Conservation (phyloP, 1,284 basidiomycete genomes). For the Ceratobasidium sp. region DNA sequence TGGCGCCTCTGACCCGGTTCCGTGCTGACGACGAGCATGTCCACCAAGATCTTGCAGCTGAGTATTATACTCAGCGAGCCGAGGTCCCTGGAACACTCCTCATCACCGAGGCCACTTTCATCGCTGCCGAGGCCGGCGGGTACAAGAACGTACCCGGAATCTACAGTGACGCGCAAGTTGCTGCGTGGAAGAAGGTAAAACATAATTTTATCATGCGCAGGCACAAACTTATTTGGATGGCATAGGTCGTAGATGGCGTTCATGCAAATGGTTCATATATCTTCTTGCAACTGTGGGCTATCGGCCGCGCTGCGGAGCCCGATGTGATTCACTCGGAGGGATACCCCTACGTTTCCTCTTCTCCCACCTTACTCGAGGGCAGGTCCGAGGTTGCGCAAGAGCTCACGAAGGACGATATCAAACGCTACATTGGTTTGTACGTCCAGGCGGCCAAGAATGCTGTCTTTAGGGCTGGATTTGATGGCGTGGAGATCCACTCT, state of each 20-base stretch:
- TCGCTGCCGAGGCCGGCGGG: constrained; percentile 47
- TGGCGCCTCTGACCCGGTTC: constrained; percentile 58
- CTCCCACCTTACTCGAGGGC: constrained; percentile 52
- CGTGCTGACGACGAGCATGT: constrained; percentile 52
- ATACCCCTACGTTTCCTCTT: constrained; percentile 53
- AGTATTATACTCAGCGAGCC: constrained; percentile 55
- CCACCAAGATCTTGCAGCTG: constrained; percentile 44
- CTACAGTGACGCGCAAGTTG: constrained; percentile 52
- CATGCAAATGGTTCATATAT: constrained; percentile 58
- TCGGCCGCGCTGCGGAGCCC: constrained; percentile 55
- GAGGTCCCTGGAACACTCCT: constrained; percentile 52
- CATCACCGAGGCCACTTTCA: constrained; percentile 57
- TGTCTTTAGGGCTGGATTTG: constrained; percentile 62
- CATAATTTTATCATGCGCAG: background rate
- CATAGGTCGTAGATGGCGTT: constrained; percentile 55
- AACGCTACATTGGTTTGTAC: constrained; percentile 57
- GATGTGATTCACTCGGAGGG: constrained; percentile 49
- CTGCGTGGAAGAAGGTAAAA: constrained; percentile 52
- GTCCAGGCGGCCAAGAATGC: constrained; percentile 59
- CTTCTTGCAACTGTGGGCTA: constrained; percentile 58
- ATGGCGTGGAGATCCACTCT: constrained; percentile 61
- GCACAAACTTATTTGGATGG: background rate
- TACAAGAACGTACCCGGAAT: constrained; percentile 51
- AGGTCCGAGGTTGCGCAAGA: constrained; percentile 45
- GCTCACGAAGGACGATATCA: constrained; percentile 52